Evolutionary conservation across 345 rosid species (phyloP).

Genomic region (Brassica rapa): DNA sequence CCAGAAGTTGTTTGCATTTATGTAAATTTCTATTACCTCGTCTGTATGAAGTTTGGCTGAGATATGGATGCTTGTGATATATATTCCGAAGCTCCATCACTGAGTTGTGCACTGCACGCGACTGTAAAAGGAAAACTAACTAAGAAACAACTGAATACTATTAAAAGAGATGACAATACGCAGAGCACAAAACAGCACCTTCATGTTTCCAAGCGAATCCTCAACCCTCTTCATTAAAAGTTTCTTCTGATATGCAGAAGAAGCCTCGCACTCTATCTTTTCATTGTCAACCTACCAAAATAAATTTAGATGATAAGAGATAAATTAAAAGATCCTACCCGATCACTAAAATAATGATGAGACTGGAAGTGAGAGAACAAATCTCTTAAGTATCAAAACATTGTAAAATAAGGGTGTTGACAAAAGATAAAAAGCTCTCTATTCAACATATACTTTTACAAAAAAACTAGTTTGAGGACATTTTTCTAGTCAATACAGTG

Average conservation of each 20-base stretch:
- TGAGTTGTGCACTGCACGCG: slow-evolving; percentile 84
- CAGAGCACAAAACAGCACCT: slow-evolving; percentile 48
- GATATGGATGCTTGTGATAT: slow-evolving; percentile 83
- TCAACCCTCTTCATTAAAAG: slow-evolving; percentile 93
- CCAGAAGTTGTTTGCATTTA: slow-evolving; percentile 9
- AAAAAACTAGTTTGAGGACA: too few relatives aligned
- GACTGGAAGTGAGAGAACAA: too few relatives aligned
- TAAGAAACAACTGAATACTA: slow-evolving; percentile 2
- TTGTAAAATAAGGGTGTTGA: too few relatives aligned
- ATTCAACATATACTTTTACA: too few relatives aligned
- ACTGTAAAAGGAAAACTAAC: slow-evolving; percentile 45
- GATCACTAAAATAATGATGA: neutral
- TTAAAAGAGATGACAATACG: slow-evolving; percentile 1
- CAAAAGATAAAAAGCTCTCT: too few relatives aligned
- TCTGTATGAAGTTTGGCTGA: slow-evolving; percentile 92
- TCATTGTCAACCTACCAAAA: slow-evolving; percentile 78
- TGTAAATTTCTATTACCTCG: slow-evolving; percentile 52
- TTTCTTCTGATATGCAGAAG: slow-evolving; percentile 85
- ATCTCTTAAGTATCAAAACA: too few relatives aligned
- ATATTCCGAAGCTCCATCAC: slow-evolving; percentile 97
- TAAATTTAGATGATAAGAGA: neutral
- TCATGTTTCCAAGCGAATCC: slow-evolving; percentile 74
- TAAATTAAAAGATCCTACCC: neutral
- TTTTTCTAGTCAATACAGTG: too few relatives aligned
- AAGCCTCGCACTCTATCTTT: slow-evolving; percentile 91